These are phyloP conservation scores for Cryphonectria naterciae DNA, from an alignment of 2,329 filamentous ascomycete species.

Conservation along the genomic window DNA sequence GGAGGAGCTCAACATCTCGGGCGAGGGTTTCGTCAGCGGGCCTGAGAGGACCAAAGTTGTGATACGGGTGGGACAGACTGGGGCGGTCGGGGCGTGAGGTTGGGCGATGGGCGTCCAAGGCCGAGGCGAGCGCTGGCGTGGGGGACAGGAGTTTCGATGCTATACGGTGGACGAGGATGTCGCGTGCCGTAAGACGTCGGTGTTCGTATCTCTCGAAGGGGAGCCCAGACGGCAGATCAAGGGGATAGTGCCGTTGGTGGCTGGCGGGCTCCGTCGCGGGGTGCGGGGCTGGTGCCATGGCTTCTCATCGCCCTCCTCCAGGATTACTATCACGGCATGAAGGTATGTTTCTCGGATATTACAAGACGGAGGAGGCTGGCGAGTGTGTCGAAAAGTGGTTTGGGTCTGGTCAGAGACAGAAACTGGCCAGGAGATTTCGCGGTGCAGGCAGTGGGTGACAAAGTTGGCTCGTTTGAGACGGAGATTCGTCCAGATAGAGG, in stretches of 20 bases:
- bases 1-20: slow-evolving; percentile 36
- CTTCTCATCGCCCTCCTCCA: neutral
- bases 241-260: slow-evolving; percentile 38
- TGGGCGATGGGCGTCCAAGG: slow-evolving; percentile 26
- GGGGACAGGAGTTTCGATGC: slow-evolving; percentile 39
- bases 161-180: slow-evolving; percentile 39
- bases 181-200: slow-evolving; percentile 37
- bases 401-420: neutral
- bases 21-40: slow-evolving; percentile 33
- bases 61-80: neutral
- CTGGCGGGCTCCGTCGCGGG: neutral
- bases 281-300: too few species aligned
- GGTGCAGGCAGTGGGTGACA: neutral
- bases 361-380: too few species aligned
- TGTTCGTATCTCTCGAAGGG: slow-evolving; percentile 42
- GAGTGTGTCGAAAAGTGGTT: neutral
- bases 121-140: slow-evolving; percentile 18
- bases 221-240: slow-evolving; percentile 38
- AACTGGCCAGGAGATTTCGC: neutral
- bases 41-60: slow-evolving; percentile 31
- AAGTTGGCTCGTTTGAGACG: neutral
- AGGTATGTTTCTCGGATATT: neutral
- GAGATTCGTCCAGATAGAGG: neutral
- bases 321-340: neutral
- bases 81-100: neutral